Evolutionary conservation across 768 basidiomycete genomes (phyloP), one percentile per base, ranked within the genome.

Genomic region (Kwoniella mangroviensis): DNA sequence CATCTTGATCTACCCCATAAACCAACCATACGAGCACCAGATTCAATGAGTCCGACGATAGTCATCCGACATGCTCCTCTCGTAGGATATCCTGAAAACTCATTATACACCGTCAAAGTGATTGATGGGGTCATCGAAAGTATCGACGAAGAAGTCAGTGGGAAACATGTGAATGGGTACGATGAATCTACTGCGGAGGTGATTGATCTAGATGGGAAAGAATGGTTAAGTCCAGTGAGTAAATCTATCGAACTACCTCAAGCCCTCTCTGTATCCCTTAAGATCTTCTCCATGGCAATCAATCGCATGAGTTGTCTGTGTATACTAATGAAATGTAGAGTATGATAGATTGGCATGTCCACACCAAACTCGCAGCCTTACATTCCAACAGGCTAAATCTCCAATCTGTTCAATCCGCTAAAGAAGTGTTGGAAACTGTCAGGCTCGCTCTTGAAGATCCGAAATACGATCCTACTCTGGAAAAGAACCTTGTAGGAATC

Each of bases 281-380:
- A 43, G 42, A 43, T n/a, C n/a, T n/a, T n/a, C n/a, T n/a, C n/a
- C n/a, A n/a, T n/a, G n/a, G n/a, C n/a, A n/a, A n/a, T n/a, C n/a
- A n/a, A n/a, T n/a, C n/a, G n/a, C n/a, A n/a, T n/a, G n/a, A n/a
- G n/a, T n/a, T n/a, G n/a, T n/a, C n/a, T n/a, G n/a, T n/a, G n/a
- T n/a, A n/a, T n/a, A n/a, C n/a, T n/a, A n/a, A 58, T 15, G 1
- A 15, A 9, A n/a, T 17, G 11, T 21, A 67, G 68, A 65, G 68
- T 34, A 11, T 69, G 61, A 57, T 69, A 24, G 68, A 69, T 40
- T 57, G 55, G 49, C 68, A 69, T 24, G 64, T 63, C 17, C 68
- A 69, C 43, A 41, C 28, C 15, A 64, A 63, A 40, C 24, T 63
- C 12, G 19, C 34, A 6, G 68, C 68, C 11, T 21, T 69, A 7